Evolutionary conservation across 129 eudicot genomes (phyloP).

Genomic region (Mikania micrantha): DNA sequence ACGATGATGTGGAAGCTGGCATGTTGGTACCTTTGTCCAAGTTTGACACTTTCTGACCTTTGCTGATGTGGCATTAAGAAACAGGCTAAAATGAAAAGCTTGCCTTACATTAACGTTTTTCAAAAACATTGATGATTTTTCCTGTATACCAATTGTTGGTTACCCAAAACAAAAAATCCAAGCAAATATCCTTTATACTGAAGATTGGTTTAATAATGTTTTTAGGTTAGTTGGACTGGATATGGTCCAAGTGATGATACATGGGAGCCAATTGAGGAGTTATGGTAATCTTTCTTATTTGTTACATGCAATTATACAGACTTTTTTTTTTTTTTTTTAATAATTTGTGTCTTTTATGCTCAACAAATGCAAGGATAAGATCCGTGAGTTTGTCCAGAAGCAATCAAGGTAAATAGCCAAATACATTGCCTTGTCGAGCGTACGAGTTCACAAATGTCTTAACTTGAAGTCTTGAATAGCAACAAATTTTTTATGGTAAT

Average conservation of each 20-base stretch:
- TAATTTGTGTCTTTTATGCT: neutral
- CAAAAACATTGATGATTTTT: neutral
- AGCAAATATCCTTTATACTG: no score
- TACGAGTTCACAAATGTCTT: neutral
- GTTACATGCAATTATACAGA: neutral
- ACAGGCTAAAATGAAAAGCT: neutral
- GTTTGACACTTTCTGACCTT: neutral
- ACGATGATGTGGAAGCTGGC: neutral
- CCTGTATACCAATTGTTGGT: neutral
- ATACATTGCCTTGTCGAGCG: conserved; percentile 54
- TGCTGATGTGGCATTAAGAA: neutral
- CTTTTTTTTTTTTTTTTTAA: neutral
- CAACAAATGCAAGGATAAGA: conserved; percentile 45
- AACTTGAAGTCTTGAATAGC: neutral
- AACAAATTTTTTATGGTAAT: neutral
- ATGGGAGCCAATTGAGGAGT: conserved; percentile 52
- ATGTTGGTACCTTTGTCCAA: neutral
- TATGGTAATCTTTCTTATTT: conserved; percentile 29
- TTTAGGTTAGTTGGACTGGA: conserved; percentile 51
- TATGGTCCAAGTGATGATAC: conserved; percentile 56
- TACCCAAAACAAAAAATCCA: no score
- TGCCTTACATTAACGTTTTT: neutral
- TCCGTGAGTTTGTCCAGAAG: conserved; percentile 37
- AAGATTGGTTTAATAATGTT: neutral
- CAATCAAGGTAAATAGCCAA: conserved; percentile 36